Conservation (phyloP, 2,329 filamentous ascomycete species). For the Triangularia verruculosa region DNA sequence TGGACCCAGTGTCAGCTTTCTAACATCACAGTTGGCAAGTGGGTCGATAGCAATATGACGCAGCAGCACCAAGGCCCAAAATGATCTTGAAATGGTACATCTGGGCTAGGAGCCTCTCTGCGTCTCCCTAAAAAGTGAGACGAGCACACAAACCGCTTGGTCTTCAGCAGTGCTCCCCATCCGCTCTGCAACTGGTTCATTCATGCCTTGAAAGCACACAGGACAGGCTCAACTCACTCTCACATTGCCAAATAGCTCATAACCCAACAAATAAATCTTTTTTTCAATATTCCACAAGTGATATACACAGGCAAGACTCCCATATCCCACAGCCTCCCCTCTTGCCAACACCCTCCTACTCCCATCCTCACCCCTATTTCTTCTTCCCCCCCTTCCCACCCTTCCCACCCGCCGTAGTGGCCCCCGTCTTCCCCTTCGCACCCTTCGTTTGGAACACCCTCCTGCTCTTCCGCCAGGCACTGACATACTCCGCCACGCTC, state of each 20-base stretch:
- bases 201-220: not conserved
- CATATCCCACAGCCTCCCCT: not conserved
- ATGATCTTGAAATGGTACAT: too few relatives aligned
- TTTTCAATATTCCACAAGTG: not conserved
- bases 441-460: constrained; percentile 37
- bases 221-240: not conserved
- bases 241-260: not conserved
- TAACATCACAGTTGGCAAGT: too few relatives aligned
- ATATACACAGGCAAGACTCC: not conserved
- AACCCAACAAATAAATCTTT: not conserved
- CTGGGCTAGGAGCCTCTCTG: too few relatives aligned
- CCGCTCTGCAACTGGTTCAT: not conserved
- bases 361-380: not conserved
- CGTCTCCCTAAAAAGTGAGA: too few relatives aligned
- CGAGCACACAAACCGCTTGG: too few relatives aligned
- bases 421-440: constrained; percentile 25
- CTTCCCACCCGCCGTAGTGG: not conserved
- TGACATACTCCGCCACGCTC: constrained; percentile 76
- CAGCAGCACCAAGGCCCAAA: too few relatives aligned
- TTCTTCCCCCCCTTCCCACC: not conserved
- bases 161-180: not conserved
- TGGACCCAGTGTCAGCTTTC: too few relatives aligned
- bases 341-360: not conserved
- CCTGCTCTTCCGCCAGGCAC: constrained; percentile 49
- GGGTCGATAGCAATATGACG: too few relatives aligned